Evolutionary conservation across 768 basidiomycete species (phyloP).

Genomic region (Naematelia aurantialba): DNA sequence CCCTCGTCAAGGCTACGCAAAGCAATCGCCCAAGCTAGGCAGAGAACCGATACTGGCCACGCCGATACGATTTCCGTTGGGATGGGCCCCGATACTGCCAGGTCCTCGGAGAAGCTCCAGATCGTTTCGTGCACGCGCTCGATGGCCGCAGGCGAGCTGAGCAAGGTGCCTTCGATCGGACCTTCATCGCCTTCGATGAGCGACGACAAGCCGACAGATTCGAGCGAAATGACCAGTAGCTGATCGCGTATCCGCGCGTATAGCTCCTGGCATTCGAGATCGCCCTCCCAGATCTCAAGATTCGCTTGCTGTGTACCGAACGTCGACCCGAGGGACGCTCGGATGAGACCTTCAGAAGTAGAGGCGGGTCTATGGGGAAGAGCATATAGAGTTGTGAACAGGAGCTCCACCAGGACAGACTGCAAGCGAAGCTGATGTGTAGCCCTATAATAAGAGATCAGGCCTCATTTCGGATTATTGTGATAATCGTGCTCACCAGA

Average conservation of each 20-base stretch:
- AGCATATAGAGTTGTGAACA: constrained; percentile 85
- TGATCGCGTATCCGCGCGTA: constrained; percentile 27
- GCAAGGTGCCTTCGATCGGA: constrained; percentile 20
- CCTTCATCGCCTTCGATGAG: constrained; percentile 25
- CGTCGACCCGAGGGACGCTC: constrained; percentile 27
- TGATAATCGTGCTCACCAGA: constrained; percentile 13
- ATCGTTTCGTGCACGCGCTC: background rate
- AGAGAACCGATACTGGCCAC: constrained; percentile 66
- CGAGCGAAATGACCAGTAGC: constrained; percentile 32
- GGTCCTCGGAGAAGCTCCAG: background rate
- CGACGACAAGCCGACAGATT: constrained; percentile 26
- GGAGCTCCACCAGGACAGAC: constrained; percentile 71
- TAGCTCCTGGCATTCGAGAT: constrained; percentile 46
- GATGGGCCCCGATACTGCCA: constrained; percentile 18
- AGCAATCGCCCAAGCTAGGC: constrained; percentile 80
- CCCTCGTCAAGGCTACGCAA: constrained; percentile 48
- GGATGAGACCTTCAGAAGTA: constrained; percentile 37
- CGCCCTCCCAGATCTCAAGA: constrained; percentile 33
- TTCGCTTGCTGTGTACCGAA: constrained; percentile 42
- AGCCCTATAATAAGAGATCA: constrained; percentile 46
- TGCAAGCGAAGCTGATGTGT: constrained; percentile 59
- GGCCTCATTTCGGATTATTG: constrained; percentile 64
- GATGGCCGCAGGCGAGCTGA: constrained; percentile 36
- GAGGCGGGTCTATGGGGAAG: constrained; percentile 52
- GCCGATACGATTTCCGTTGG: constrained; percentile 54